Evolutionary conservation across 1,284 basidiomycete species (phyloP).

Genomic region (Albatrellus sp.): DNA sequence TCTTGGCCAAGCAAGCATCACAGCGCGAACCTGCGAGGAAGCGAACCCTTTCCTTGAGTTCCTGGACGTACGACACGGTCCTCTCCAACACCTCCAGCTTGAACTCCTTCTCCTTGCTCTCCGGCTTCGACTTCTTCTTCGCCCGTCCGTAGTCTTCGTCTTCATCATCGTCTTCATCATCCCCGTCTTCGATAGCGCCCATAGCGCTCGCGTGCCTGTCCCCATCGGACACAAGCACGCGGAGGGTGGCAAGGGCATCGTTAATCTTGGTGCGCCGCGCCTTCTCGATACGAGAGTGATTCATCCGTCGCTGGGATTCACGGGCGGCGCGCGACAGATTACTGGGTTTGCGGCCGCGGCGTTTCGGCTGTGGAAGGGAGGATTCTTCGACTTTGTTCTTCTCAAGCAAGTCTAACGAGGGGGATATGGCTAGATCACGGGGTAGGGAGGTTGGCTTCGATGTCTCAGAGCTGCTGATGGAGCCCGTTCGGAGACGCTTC

Average conservation of each 20-base stretch:
- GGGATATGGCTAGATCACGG: constrained; percentile 11
- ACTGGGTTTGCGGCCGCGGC: constrained; percentile 59
- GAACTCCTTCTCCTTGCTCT: constrained; percentile 53
- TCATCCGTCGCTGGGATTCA: constrained; percentile 67
- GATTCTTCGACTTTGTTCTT: constrained; percentile 19
- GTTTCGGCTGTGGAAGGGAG: constrained; percentile 22
- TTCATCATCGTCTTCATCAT: constrained; percentile 17
- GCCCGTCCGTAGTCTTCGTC: constrained; percentile 18
- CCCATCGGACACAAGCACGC: constrained; percentile 48
- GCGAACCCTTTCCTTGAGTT: constrained; percentile 39
- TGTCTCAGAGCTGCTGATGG: constrained; percentile 3
- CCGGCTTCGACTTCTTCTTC: constrained; percentile 19
- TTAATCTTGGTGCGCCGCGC: constrained; percentile 76
- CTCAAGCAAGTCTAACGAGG: constrained; percentile 9
- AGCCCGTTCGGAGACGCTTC: constrained; percentile 28
- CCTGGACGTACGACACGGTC: constrained; percentile 58
- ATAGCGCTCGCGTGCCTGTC: constrained; percentile 24
- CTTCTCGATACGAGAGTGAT: constrained; percentile 78
- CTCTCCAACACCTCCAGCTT: constrained; percentile 71
- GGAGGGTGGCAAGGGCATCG: constrained; percentile 57
- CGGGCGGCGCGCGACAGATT: constrained; percentile 56
- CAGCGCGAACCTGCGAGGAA: constrained; percentile 29
- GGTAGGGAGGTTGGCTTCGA: constrained; percentile 10
- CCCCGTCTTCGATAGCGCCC: constrained; percentile 17
- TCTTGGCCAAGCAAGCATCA: constrained; percentile 3